Evolutionary conservation across 2,329 filamentous ascomycete species (phyloP).

Genomic region (Leptodontidium sp.): DNA sequence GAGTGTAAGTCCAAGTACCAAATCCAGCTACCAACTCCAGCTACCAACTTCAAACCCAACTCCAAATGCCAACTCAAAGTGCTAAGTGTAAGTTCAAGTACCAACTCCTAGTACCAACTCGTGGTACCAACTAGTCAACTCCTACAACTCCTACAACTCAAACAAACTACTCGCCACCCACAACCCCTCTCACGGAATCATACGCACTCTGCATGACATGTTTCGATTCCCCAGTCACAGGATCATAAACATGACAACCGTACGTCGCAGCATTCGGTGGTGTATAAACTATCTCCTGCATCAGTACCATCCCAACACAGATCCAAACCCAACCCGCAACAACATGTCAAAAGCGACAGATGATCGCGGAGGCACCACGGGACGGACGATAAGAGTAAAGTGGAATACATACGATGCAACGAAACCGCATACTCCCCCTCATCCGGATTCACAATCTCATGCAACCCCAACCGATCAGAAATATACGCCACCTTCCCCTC

Average conservation of each 20-base stretch:
- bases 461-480: slow-evolving; percentile 84
- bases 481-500: slow-evolving; percentile 88
- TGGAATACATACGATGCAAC: slow-evolving; percentile 65
- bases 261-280: slow-evolving; percentile 87
- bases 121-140: too few relatives aligned
- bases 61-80: too few relatives aligned
- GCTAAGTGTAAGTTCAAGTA: too few relatives aligned
- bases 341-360: too few relatives aligned
- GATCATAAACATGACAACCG: slow-evolving; percentile 84
- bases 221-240: slow-evolving; percentile 74
- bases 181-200: slow-evolving; percentile 63
- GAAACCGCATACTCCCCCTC: slow-evolving; percentile 80
- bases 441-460: slow-evolving; percentile 81
- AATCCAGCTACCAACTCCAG: too few relatives aligned
- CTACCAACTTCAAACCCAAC: too few relatives aligned
- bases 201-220: slow-evolving; percentile 76
- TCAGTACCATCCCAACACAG: slow-evolving; percentile 12
- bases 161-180: neutral
- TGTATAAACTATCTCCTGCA: slow-evolving; percentile 68
- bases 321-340: too few relatives aligned
- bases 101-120: too few relatives aligned
- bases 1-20: too few relatives aligned
- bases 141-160: too few relatives aligned
- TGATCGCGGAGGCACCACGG: too few relatives aligned
- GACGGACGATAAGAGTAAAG: too few relatives aligned